Conservation (phyloP, 306 rosid species). For the Albizia julibrissin region DNA sequence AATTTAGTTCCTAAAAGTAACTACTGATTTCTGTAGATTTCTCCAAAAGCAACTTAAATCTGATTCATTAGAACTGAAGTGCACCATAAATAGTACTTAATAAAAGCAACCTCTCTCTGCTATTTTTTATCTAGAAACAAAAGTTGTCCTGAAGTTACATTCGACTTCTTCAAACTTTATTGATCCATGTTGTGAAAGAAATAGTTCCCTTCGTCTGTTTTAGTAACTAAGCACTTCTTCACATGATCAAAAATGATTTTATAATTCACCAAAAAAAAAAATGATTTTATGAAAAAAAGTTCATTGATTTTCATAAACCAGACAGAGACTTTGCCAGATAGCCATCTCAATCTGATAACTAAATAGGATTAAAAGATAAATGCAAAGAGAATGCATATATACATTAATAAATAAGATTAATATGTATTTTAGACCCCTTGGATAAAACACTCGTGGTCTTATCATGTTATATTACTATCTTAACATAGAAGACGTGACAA, state of each 20-base stretch:
- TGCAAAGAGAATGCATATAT: neutral
- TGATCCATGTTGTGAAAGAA: no score
- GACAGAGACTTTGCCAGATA: neutral
- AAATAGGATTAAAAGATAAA: neutral
- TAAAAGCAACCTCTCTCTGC: neutral
- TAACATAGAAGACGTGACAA: neutral
- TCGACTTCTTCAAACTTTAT: neutral
- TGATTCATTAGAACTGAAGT: neutral
- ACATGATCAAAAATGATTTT: neutral
- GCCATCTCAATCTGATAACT: neutral
- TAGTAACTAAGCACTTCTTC: no score
- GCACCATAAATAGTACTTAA: neutral
- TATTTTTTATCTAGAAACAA: neutral
- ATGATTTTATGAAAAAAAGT: neutral
- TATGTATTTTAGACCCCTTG: neutral
- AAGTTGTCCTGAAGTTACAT: neutral
- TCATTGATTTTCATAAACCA: neutral
- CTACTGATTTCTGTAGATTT: conserved; percentile 1
- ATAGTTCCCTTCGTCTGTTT: no score
- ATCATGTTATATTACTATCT: neutral
- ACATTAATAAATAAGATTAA: neutral
- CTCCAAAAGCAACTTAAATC: conserved; percentile 19
- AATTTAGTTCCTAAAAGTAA: neutral
- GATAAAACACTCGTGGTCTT: neutral
- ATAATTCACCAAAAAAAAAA: no score